These are phyloP conservation scores for Eurotiales sp. DNA, from an alignment of 2,329 filamentous ascomycete species.

Conservation along the genomic window DNA sequence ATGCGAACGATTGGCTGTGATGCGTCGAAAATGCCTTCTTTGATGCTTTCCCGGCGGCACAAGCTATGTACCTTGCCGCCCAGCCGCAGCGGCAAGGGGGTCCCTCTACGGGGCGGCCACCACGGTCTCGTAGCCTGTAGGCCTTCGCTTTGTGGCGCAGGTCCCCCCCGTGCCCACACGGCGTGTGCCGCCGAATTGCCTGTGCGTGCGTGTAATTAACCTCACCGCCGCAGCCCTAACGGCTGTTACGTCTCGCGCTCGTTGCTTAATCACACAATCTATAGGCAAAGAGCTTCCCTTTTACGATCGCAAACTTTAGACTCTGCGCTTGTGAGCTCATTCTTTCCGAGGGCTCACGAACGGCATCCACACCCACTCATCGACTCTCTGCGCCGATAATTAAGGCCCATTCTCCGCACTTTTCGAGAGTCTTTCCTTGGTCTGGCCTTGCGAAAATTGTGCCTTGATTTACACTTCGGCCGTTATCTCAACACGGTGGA, in stretches of 20 bases:
- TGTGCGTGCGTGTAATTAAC: slow-evolving; percentile 13
- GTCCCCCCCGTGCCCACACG: slow-evolving; percentile 10
- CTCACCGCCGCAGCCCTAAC: slow-evolving; percentile 12
- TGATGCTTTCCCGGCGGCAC: slow-evolving; percentile 10
- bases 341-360: background rate
- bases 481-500: background rate
- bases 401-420: slow-evolving; percentile 11
- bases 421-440: background rate
- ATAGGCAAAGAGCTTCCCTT: slow-evolving; percentile 14
- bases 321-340: slow-evolving; percentile 4
- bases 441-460: slow-evolving; percentile 2
- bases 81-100: slow-evolving; percentile 17
- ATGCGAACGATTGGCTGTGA: slow-evolving; percentile 10
- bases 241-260: slow-evolving; percentile 1
- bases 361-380: slow-evolving; percentile 8
- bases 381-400: slow-evolving; percentile 9
- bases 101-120: slow-evolving; percentile 1
- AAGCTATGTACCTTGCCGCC: slow-evolving; percentile 16
- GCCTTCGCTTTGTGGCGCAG: slow-evolving; percentile 13
- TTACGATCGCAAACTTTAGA: slow-evolving; percentile 4
- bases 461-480: slow-evolving; percentile 3
- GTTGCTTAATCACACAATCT: background rate
- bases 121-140: background rate
- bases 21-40: slow-evolving; percentile 9
- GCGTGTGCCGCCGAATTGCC: slow-evolving; percentile 15